Base-by-base conservation (phyloP, 345 rosid genomes). In the Clarkia xantiana region DNA sequence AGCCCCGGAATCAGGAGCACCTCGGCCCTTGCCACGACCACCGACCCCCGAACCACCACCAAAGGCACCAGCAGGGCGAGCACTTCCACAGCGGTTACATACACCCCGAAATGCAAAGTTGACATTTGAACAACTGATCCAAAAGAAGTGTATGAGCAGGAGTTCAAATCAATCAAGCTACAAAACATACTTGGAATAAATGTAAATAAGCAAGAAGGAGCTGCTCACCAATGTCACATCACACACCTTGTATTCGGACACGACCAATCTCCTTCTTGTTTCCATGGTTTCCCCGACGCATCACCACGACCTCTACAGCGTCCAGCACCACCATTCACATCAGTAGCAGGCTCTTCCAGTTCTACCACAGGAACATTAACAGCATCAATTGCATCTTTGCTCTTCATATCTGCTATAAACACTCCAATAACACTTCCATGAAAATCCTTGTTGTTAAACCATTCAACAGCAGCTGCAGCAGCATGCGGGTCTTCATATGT, bases 201-300 rank as follows among this genome's bases (percentile, higher is more conserved):
- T 20, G 53, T 55, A 64, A 42, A 71, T 68, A 85, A 76, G 76
- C 76, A 79, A 78, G 94, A 77, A 69, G 69, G 76, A 73, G 96
- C 82, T 64, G 95, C 98, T 91, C 96, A 87, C 98, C 96, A 63
- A 84, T 80, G 50, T 91, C 87, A 86, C 75, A 91, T 76, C 96
- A 91, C 96, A 86, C 94, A 87, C 98, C 98, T 91, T 87, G 96
- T 84, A 87, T 91, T 91, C 23, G 96, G 90, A 75, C 98, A 91
- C 66, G 71, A 52, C 98, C 98, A 91, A 64, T 91, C 96, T 64
- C 96, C 98, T 6, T 91, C 98, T 67, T 87, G 98, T 60, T 80
- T 82, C 96, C 96, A 86, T 11, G 79, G 71, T 72, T 87, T 84
- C 22, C 79, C 98, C 0, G 82, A 56, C 64, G 80, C 74, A 63